A percentile compares a stretch with the other conserved stretches of the same genome.
These are phyloP conservation scores for Ustilago shanxiensis DNA, from an alignment of 1,284 basidiomycete genomes.

Conservation along the genomic window DNA sequence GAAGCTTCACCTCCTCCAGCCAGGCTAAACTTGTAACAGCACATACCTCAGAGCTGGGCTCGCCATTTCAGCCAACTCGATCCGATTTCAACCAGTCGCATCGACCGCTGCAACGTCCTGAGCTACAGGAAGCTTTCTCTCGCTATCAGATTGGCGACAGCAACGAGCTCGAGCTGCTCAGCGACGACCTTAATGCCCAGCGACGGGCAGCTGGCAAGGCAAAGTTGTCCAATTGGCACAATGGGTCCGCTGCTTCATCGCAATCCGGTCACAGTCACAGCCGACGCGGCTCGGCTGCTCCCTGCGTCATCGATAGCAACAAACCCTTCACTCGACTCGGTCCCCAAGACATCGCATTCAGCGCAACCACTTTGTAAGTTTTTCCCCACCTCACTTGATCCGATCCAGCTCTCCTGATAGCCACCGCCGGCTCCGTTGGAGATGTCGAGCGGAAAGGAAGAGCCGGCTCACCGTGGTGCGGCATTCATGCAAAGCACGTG, in stretches of 20 bases:
- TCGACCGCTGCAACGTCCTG: background rate
- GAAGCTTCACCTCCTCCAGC: background rate
- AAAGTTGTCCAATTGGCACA: constrained; percentile 24
- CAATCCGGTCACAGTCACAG: constrained; percentile 5
- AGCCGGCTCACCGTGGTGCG: background rate
- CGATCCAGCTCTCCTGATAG: background rate
- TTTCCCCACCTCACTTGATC: background rate
- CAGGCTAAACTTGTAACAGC: background rate
- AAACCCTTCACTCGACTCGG: constrained; percentile 44
- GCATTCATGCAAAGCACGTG: background rate
- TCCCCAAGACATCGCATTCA: constrained; percentile 42
- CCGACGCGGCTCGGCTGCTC: constrained; percentile 7
- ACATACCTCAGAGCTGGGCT: constrained; percentile 11
- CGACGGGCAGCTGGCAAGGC: constrained; percentile 33
- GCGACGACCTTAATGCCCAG: constrained; percentile 25
- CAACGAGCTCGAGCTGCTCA: constrained; percentile 36
- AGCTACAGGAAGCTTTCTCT: constrained; percentile 5
- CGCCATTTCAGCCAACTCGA: constrained; percentile 18
- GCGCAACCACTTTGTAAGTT: constrained; percentile 41
- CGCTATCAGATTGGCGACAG: constrained; percentile 22
- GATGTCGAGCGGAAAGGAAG: background rate
- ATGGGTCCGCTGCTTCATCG: constrained; percentile 10
- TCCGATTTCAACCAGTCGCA: constrained; percentile 2
- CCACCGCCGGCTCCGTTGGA: background rate
- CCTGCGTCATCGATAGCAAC: constrained; percentile 14